A percentile compares a stretch with the other conserved stretches of the same genome.
phyloP scores from a whole-genome alignment of 805 yeast species.

The Sporopachydermia lactativora region DNA sequence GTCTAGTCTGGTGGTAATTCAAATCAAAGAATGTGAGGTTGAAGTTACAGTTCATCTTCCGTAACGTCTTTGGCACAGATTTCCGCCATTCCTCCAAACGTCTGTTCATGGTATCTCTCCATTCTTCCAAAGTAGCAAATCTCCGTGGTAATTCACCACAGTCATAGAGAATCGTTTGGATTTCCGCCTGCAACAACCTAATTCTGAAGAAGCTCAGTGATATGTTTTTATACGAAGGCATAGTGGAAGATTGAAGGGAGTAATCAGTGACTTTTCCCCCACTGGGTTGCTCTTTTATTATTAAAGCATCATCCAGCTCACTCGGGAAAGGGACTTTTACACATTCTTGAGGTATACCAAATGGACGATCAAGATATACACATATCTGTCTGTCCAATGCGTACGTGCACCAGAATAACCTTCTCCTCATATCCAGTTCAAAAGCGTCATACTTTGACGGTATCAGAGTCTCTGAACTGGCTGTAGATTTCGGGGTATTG shows the following conservation, averaged over 20 bases:
- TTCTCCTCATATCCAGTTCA: slow-evolving; percentile 51
- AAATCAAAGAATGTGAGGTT: slow-evolving; percentile 54
- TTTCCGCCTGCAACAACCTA: slow-evolving; percentile 63
- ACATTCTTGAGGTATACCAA: slow-evolving; percentile 75
- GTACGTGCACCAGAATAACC: slow-evolving; percentile 84
- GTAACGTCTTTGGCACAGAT: slow-evolving; percentile 37
- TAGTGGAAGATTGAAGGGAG: slow-evolving; percentile 13
- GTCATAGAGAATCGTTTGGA: slow-evolving; percentile 60
- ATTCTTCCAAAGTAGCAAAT: slow-evolving; percentile 36
- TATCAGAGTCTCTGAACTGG: slow-evolving; percentile 12
- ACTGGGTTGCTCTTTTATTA: slow-evolving; percentile 22
- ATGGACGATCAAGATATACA: slow-evolving; percentile 76
- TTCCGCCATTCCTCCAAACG: slow-evolving; percentile 51
- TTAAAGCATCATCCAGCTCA: slow-evolving; percentile 56
- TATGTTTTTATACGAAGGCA: slow-evolving; percentile 54
- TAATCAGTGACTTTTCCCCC: slow-evolving; percentile 26
- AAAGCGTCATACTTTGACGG: slow-evolving; percentile 33
- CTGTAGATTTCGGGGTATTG: slow-evolving; percentile 3
- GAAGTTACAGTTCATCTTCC: slow-evolving; percentile 62
- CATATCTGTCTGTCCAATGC: slow-evolving; percentile 77
- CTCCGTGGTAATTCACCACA: slow-evolving; percentile 56
- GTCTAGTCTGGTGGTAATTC: slow-evolving; percentile 63
- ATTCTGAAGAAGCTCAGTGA: slow-evolving; percentile 55
- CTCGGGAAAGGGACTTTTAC: slow-evolving; percentile 62
- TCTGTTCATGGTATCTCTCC: slow-evolving; percentile 42